phyloP scores from a whole-genome alignment of 331 rosid genomes.

The Quercus phellos region DNA sequence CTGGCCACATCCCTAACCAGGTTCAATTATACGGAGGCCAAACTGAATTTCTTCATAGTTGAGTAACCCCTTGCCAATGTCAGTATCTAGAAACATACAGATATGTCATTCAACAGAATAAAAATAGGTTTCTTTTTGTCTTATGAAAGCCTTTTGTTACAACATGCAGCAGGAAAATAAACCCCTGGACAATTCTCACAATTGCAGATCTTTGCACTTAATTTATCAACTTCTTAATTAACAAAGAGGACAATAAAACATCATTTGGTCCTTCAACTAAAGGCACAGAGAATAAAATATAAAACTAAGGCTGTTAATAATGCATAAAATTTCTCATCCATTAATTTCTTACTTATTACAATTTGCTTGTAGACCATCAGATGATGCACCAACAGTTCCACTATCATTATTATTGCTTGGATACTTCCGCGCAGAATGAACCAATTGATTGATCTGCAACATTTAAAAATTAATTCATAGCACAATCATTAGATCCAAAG shows the following conservation, averaged over 20 bases:
- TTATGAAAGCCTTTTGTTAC: not conserved
- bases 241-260: not conserved
- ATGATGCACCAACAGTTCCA: slow-evolving; percentile 6
- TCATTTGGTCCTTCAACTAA: not conserved
- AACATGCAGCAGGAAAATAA: not conserved
- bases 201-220: not conserved
- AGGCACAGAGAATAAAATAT: not conserved
- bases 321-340: not conserved
- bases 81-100: not conserved
- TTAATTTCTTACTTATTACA: slow-evolving; percentile 18
- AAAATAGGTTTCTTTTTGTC: not conserved
- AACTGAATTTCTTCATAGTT: not conserved
- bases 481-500: not conserved
- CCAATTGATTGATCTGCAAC: slow-evolving; percentile 20
- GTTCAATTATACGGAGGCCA: not conserved
- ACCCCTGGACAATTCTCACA: not conserved
- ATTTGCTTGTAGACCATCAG: slow-evolving; percentile 8
- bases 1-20: not conserved
- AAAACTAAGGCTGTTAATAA: not conserved
- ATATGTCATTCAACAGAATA: no score
- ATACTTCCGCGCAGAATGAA: slow-evolving; percentile 1
- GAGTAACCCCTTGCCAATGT: not conserved
- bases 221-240: not conserved
- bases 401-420: slow-evolving; percentile 10
- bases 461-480: not conserved